Percentiles rank a stretch among this genome's conserved stretches.
Conservation (phyloP, 768 basidiomycete species). For the Mycena leptocephala region DNA sequence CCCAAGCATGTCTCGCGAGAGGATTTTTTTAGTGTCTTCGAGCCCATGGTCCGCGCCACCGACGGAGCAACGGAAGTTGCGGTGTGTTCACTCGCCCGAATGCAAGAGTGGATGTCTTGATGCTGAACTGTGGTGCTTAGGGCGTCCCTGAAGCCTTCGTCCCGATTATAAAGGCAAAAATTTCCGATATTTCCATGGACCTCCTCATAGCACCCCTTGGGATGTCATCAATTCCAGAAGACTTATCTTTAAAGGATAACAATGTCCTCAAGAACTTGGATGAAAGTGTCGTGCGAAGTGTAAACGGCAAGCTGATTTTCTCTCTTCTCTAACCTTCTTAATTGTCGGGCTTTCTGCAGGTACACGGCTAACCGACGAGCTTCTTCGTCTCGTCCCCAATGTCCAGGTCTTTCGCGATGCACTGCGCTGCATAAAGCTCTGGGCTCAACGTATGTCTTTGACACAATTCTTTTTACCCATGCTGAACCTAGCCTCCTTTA, state of each 20-base stretch:
- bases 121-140: conserved; percentile 66
- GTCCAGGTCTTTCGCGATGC: conserved; percentile 96
- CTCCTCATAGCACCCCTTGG: conserved; percentile 93
- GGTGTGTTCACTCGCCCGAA: conserved; percentile 65
- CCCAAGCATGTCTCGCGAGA: conserved; percentile 96
- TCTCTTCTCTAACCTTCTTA: not conserved
- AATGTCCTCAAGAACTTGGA: conserved; percentile 93
- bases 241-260: conserved; percentile 91
- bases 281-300: conserved; percentile 93
- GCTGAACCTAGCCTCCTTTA: not conserved
- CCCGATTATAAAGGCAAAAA: conserved; percentile 93
- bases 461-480: not conserved
- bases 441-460: conserved; percentile 90
- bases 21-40: conserved; percentile 95
- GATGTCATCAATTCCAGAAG: conserved; percentile 91
- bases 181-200: conserved; percentile 95
- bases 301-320: conserved; percentile 74
- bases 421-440: conserved; percentile 95
- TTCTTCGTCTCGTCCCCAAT: conserved; percentile 94
- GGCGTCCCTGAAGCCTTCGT: conserved; percentile 97
- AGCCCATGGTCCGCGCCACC: conserved; percentile 86
- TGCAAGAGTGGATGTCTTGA: not conserved
- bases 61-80: conserved; percentile 92
- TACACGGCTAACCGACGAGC: conserved; percentile 95
- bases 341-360: conserved; percentile 63